Percentiles rank a stretch among this genome's conserved stretches.
These are phyloP conservation scores for Dictyostelium purpureum DNA, from an alignment of 78 protist species.

Conservation along the genomic window DNA sequence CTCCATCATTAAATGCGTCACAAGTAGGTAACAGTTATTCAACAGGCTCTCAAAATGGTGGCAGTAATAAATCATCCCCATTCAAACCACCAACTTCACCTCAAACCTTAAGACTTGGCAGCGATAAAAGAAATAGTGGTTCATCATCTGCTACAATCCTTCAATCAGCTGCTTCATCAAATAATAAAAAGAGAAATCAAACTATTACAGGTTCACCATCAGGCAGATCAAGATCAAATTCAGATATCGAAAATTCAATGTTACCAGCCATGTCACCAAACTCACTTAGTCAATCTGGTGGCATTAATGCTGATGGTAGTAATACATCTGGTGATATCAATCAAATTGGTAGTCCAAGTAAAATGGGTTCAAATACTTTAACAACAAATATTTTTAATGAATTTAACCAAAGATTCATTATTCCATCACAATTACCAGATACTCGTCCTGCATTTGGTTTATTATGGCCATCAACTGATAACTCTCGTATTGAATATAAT, in stretches of 20 bases:
- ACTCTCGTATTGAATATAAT: constrained; percentile 57
- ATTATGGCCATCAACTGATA: constrained; percentile 57
- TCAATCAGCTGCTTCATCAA: background rate
- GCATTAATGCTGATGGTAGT: background rate
- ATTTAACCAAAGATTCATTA: constrained; percentile 33
- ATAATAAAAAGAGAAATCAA: background rate
- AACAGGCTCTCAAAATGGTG: background rate
- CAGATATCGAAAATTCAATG: background rate
- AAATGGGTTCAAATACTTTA: background rate
- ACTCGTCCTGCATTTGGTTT: constrained; percentile 48
- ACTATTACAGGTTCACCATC: background rate
- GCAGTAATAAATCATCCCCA: background rate
- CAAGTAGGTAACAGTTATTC: background rate
- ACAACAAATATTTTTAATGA: background rate
- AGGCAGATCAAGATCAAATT: constrained; percentile 22
- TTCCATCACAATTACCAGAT: constrained; percentile 70
- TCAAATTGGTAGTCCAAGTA: background rate
- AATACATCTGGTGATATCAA: background rate
- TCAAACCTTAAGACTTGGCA: background rate
- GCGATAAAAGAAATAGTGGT: background rate
- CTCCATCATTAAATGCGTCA: background rate
- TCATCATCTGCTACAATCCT: background rate
- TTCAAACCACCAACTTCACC: constrained; percentile 5
- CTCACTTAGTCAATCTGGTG: too few relatives aligned
- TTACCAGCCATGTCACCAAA: background rate